Percentiles rank a stretch among this genome's conserved stretches.
These are phyloP conservation scores for Ophiocordyceps camponoti-leonardi DNA, from an alignment of 2,329 filamentous ascomycete genomes.

Conservation along the genomic window DNA sequence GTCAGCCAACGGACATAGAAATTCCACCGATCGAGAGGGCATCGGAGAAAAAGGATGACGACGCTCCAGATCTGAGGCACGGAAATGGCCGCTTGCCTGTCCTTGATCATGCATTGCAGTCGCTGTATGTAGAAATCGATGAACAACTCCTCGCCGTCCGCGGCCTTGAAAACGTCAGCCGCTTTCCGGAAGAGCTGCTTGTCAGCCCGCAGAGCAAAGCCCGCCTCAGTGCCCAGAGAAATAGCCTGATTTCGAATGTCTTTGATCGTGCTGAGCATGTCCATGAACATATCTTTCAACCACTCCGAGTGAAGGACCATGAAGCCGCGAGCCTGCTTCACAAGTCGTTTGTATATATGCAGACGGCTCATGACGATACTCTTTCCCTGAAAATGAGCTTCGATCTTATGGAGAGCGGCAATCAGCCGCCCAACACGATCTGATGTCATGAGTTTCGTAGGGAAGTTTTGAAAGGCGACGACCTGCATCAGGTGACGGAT, in stretches of 20 bases:
- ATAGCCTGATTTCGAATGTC: constrained; percentile 66
- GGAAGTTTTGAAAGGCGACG: constrained; percentile 65
- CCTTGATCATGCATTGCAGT: constrained; percentile 51
- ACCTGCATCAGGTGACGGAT: constrained; percentile 67
- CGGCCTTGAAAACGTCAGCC: constrained; percentile 41
- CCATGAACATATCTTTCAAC: constrained; percentile 67
- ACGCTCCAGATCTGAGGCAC: constrained; percentile 86
- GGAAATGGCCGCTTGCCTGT: constrained; percentile 29
- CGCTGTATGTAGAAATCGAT: constrained; percentile 51
- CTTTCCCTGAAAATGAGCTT: constrained; percentile 59
- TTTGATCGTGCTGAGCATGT: constrained; percentile 61
- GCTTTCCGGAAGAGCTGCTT: constrained; percentile 49
- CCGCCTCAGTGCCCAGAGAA: constrained; percentile 52
- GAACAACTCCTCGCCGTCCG: constrained; percentile 38
- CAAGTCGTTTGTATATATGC: constrained; percentile 58
- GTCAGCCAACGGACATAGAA: constrained; percentile 59
- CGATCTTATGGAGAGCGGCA: constrained; percentile 51
- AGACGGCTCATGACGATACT: constrained; percentile 64
- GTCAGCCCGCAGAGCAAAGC: constrained; percentile 52
- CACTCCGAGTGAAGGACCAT: constrained; percentile 64
- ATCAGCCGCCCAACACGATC: constrained; percentile 57
- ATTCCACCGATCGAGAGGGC: constrained; percentile 49
- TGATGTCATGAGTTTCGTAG: constrained; percentile 53
- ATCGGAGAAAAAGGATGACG: constrained; percentile 61
- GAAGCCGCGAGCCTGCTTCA: constrained; percentile 50